phyloP scores from a whole-genome alignment of 495 filamentous ascomycete species.

The Platismatia glauca region DNA sequence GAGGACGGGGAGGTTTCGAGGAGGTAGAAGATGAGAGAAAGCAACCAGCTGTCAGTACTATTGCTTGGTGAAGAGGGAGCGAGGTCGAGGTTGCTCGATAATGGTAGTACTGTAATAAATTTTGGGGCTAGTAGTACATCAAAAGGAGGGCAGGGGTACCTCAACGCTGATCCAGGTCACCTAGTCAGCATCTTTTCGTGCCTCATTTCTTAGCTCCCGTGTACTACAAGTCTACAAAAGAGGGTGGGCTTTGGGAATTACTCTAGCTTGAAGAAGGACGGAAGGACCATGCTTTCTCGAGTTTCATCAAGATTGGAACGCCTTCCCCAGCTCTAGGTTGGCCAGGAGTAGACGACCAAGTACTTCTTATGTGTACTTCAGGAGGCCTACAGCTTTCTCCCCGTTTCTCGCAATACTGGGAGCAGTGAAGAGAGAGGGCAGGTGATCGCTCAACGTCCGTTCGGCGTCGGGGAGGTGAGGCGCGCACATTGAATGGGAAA shows the following conservation, averaged over 20 bases:
- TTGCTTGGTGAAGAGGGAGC: background rate
- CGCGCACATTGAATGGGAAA: background rate
- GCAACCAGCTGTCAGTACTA: background rate
- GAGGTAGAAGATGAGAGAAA: background rate
- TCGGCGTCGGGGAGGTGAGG: background rate
- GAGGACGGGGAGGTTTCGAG: background rate
- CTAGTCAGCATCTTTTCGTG: background rate
- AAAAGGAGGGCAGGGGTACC: slow-evolving; percentile 3
- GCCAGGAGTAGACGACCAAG: background rate
- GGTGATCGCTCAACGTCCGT: background rate
- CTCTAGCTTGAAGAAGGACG: background rate
- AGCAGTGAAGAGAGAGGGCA: background rate
- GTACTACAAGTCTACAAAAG: background rate
- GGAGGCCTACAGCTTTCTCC: background rate
- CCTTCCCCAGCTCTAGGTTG: background rate
- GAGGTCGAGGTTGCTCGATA: background rate
- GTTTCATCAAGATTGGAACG: background rate
- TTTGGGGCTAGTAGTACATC: background rate
- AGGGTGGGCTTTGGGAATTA: background rate
- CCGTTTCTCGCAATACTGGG: background rate
- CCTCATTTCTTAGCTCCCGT: slow-evolving; percentile 5
- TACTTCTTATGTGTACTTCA: background rate
- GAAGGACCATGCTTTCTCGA: background rate
- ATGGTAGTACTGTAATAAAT: background rate
- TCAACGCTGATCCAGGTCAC: slow-evolving; percentile 3